Base-by-base conservation (phyloP, 225 moss, liverwort and hornwort species). In the Ulota crispa region DNA sequence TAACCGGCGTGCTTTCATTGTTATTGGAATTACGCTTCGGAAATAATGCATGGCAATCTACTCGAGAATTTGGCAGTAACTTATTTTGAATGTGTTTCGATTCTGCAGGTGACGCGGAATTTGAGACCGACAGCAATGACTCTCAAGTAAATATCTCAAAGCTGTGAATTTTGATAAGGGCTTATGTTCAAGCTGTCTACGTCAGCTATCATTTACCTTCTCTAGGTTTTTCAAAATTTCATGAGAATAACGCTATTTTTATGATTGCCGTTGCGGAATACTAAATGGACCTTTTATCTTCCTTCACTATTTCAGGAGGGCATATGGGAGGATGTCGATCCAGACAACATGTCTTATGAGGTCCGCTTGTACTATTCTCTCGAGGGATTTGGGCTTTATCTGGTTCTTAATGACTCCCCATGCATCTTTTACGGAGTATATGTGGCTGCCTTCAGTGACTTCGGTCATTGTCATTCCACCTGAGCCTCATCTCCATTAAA, bases 281-380 rank as follows among this genome's bases (percentile, higher is more conserved):
- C 76, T 72, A 23, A 80, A 66, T 76, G 52, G 61, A 77, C 36
- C 24, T 39, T 30, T 55, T 27, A 8, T 85, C 24, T 67, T 62
- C 4, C 24, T 68, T 80, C 1, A 42, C 57, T 53, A 52, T 86
- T 84, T 76, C 90, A 92, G 89, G 89, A 89, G 64, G 88, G 83
- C 68, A 87, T 91, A 91, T 94, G 94, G 94, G 91, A 94, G 80
- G 93, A 94, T 73, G 88, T 94, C 41, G 94, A 94, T 82, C 93
- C 94, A 26, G 94, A 94, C 82, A 90, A 93, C 72, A 93, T 94
- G 94, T 91, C 94, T 65, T 94, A 94, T 85, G 94, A 94, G 93
- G 94, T 93, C 68, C 15, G 68, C 32, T 64, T 75, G 36, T 54
- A 39, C 59, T 60, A 54, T 64, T 61, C 26, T 54, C 43, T 75